Conservation (phyloP, 306 rosid genomes). For the Glycine latifolia region DNA sequence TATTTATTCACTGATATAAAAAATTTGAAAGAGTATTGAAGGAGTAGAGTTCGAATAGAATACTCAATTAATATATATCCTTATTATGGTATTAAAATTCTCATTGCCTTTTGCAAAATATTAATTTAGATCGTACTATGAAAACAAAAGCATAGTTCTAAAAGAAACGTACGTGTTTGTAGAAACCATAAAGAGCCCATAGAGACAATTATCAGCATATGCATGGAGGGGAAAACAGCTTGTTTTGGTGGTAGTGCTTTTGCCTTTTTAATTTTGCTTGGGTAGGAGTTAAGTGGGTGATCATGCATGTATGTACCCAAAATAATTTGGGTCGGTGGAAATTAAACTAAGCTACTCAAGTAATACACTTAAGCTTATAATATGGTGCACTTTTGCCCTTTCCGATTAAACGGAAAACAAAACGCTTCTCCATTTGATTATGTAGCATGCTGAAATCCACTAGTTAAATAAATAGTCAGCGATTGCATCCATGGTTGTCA, state of each 20-base stretch:
- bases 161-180: background rate
- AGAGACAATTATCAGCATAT: background rate
- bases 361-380: slow-evolving; percentile 27
- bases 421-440: slow-evolving; percentile 31
- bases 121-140: background rate
- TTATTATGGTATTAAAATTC: background rate
- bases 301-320: slow-evolving; percentile 48
- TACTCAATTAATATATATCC: background rate
- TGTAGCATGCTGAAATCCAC: slow-evolving; percentile 26
- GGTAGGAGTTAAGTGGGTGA: slow-evolving; percentile 27
- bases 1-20: too few relatives aligned
- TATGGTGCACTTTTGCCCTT: slow-evolving; percentile 48
- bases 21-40: too few relatives aligned
- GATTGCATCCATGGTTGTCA: slow-evolving; percentile 12
- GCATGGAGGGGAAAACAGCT: slow-evolving; percentile 44
- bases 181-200: slow-evolving; percentile 4
- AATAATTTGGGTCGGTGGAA: slow-evolving; percentile 51
- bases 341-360: slow-evolving; percentile 48
- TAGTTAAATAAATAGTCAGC: too few relatives aligned
- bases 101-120: background rate
- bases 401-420: slow-evolving; percentile 38
- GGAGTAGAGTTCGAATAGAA: background rate
- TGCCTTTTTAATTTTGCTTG: slow-evolving; percentile 40
- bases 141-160: slow-evolving; percentile 5
- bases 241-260: slow-evolving; percentile 43